A percentile compares a stretch with the other conserved stretches of the same genome.
Conservation (phyloP, 1,139 yeast species). For the Protomyces inouyei region DNA sequence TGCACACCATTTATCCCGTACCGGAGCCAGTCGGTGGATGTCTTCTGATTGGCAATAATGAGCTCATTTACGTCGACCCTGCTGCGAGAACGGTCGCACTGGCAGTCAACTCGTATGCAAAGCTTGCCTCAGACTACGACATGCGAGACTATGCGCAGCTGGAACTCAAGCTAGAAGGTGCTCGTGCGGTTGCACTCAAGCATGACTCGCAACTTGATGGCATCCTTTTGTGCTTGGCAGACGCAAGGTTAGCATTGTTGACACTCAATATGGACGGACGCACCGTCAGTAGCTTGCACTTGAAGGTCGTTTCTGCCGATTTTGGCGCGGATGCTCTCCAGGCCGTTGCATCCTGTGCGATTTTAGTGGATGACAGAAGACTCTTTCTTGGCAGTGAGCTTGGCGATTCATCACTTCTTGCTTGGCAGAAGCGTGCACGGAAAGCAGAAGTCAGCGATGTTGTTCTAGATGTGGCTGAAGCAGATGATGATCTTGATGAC, state of each 20-base stretch:
- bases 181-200: slow-evolving; percentile 46
- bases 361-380: slow-evolving; percentile 33
- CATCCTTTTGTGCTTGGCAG: slow-evolving; percentile 50
- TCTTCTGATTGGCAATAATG: slow-evolving; percentile 69
- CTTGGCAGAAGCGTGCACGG: slow-evolving; percentile 37
- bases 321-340: slow-evolving; percentile 15
- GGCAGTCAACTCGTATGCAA: slow-evolving; percentile 57
- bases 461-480: slow-evolving; percentile 37
- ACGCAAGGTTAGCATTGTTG: slow-evolving; percentile 52
- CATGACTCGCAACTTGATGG: slow-evolving; percentile 39
- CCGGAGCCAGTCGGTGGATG: slow-evolving; percentile 67
- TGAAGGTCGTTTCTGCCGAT: slow-evolving; percentile 34
- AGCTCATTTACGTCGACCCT: slow-evolving; percentile 71
- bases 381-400: slow-evolving; percentile 47
- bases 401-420: slow-evolving; percentile 44
- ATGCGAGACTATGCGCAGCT: slow-evolving; percentile 52
- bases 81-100: slow-evolving; percentile 70
- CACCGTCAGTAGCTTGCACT: slow-evolving; percentile 40
- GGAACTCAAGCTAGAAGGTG: slow-evolving; percentile 56
- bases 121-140: slow-evolving; percentile 49
- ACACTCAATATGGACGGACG: slow-evolving; percentile 51
- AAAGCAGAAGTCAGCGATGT: slow-evolving; percentile 22
- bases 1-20: slow-evolving; percentile 60
- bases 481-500: slow-evolving; percentile 41
- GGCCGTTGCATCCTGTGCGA: slow-evolving; percentile 28